Percentiles rank a stretch among this genome's conserved stretches.
These are phyloP conservation scores for Penicillium nordicum DNA, from an alignment of 2,329 filamentous ascomycete species.

Conservation along the genomic window DNA sequence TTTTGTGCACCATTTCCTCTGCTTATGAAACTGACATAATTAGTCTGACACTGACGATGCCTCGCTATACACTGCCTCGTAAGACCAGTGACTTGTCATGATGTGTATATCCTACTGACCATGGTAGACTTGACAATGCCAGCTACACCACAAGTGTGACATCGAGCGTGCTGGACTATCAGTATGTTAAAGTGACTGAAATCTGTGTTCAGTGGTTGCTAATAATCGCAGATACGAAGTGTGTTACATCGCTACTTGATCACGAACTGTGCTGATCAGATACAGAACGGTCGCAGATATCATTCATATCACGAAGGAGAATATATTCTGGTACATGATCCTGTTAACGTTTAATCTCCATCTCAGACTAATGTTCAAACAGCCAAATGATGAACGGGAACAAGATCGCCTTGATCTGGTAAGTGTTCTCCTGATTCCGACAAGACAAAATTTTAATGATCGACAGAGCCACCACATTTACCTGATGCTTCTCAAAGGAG, in stretches of 20 bases:
- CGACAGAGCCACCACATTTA: slow-evolving; percentile 35
- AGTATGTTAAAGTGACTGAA: slow-evolving; percentile 16
- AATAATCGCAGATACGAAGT: slow-evolving; percentile 31
- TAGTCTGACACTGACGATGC: slow-evolving; percentile 26
- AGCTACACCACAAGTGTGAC: slow-evolving; percentile 33
- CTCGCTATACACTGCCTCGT: slow-evolving; percentile 29
- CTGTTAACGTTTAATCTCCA: no score
- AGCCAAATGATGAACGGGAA: slow-evolving; percentile 35
- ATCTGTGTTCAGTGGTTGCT: slow-evolving; percentile 1
- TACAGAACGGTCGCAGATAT: slow-evolving; percentile 28
- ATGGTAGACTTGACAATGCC: slow-evolving; percentile 22
- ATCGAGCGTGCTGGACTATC: slow-evolving; percentile 31
- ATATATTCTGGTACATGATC: slow-evolving; percentile 21
- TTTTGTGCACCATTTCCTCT: background rate
- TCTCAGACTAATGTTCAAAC: background rate
- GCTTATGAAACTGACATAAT: background rate
- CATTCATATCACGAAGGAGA: slow-evolving; percentile 28
- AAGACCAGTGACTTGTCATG: slow-evolving; percentile 9
- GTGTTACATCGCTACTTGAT: background rate
- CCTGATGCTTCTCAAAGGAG: slow-evolving; percentile 32
- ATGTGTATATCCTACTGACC: slow-evolving; percentile 6
- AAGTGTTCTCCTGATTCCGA: slow-evolving; percentile 5
- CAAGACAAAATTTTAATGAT: background rate
- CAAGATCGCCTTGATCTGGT: slow-evolving; percentile 34
- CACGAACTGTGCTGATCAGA: background rate